Evolutionary conservation across 169 alveolate species (phyloP).

Genomic region (Blepharisma undulans): DNA sequence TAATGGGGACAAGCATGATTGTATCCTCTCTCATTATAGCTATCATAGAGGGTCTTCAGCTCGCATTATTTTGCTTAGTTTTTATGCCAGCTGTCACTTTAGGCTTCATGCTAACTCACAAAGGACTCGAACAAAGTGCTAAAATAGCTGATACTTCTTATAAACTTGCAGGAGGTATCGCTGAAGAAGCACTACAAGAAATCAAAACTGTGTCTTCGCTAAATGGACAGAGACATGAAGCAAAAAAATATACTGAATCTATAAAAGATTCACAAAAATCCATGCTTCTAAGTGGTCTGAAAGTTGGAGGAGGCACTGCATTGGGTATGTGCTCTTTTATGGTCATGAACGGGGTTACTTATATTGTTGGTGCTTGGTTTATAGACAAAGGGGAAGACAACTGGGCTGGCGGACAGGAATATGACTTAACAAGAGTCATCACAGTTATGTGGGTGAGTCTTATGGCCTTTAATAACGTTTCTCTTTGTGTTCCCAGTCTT

Average conservation of each 20-base stretch:
- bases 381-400: background rate
- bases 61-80: background rate
- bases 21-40: background rate
- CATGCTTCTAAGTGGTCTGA: background rate
- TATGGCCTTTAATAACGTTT: background rate
- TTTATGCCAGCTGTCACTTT: background rate
- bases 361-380: background rate
- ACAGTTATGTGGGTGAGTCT: background rate
- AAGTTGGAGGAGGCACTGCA: background rate
- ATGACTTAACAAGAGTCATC: background rate
- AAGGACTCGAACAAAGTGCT: constrained; percentile 1
- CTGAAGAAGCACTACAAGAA: constrained; percentile 30
- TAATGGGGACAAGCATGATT: too few species aligned
- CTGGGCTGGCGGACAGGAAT: background rate
- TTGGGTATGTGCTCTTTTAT: background rate
- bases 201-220: constrained; percentile 16
- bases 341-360: background rate
- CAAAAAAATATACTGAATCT: background rate
- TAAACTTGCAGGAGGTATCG: background rate
- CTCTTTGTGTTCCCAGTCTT: background rate
- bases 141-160: constrained; percentile 14
- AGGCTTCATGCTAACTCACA: background rate
- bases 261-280: background rate
- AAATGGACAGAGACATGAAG: background rate
- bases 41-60: background rate